Base-by-base conservation (phyloP, 495 filamentous ascomycete species). In the Clohesyomyces aquaticus region DNA sequence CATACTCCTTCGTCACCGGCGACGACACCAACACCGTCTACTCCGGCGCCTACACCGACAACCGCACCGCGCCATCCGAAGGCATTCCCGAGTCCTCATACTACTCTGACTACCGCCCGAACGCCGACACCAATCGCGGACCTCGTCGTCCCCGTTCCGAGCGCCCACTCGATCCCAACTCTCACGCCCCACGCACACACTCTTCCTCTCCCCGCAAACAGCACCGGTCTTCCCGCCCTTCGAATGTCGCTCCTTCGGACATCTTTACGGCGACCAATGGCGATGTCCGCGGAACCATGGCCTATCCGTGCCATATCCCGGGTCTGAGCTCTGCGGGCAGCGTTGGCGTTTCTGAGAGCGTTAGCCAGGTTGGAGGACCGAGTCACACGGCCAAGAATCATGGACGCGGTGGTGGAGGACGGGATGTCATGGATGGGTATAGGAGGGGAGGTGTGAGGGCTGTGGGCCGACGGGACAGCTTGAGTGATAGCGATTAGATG, bases 231-330 rank as follows among this genome's bases (percentile, higher is more conserved):
- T 69, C 65, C 28, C 65, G 56, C 28, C 54, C 45, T 10, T 26
- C 57, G 21, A 26, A 51, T n/a, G n/a, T n/a, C 26, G 41, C 54
- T 29, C 16, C 27, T 10, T 59, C 67, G 12, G 59, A 81, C 76
- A 64, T 77, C 53, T 66, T 72, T 57, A 61, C 60, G n/a, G 53
- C 23, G 38, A 81, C 78, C 8, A 80, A 82, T 6, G 82, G 83
- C 53, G 83, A 70, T 25, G 85, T 84, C 0, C 73, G 83, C 12
- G 91, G 91, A 22, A 94, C 91, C 19, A 92, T 90, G 79, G 85
- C 82, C 49, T 96, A 96, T 73, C 83, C 82, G 61, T 90, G 93
- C 74, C 80, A 87, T 1, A 90, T 93, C 65, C 89, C 91, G 0
- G 90, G 90, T 1, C 74, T 93, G 70, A 86, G 80, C 29, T 77